Base-by-base conservation (phyloP, 352 stramenopile genomes). In the Pythium scleroteichum region DNA sequence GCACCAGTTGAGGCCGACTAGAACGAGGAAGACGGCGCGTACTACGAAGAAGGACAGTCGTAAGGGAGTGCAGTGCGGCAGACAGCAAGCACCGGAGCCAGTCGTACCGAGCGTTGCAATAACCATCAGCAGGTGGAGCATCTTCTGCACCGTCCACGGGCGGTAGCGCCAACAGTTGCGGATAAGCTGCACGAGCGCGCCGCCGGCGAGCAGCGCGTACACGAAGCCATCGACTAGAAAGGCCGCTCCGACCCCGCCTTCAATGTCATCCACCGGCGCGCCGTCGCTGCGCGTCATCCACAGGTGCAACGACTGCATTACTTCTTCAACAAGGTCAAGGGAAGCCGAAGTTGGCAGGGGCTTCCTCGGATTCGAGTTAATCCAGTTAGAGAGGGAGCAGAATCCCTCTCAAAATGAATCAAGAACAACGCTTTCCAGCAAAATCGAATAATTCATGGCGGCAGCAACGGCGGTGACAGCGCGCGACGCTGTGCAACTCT, bases 71-170 rank as follows among this genome's bases (percentile, higher is more conserved):
- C 5, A 35, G 5, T 35, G 10, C n/a, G n/a, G 10, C 10, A 10
- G 29, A 35, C 29, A 35, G 29, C 29, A 35, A 10, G 29, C 10
- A 35, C 29, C 29, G 5, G 29, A 35, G 29, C 10, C 5, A 35
- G 51, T 60, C 56, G 33, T 66, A 92, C 83, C 73, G 13, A 91
- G 32, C 8, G 85, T 85, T n/a, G 80, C 75, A 52, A 90, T 59
- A 46, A 95, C 88, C 69, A 95, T 88, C 50, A 95, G 74, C 57
- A 90, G 17, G 54, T 95, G 87, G 46, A 94, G 76, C 78, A 93
- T 90, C 68, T 95, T 95, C 68, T 95, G 87, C 61, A 92, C 78
- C 6, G 85, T 95, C 85, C 85, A 94, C 3, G 83, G 80, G 2
- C 78, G 78, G 68, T 95, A 94, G 24, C 84, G 80, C 29, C 75